Evolutionary conservation across 78 protist species (phyloP).

Genomic region (Planoprotostelium fungivorum): DNA sequence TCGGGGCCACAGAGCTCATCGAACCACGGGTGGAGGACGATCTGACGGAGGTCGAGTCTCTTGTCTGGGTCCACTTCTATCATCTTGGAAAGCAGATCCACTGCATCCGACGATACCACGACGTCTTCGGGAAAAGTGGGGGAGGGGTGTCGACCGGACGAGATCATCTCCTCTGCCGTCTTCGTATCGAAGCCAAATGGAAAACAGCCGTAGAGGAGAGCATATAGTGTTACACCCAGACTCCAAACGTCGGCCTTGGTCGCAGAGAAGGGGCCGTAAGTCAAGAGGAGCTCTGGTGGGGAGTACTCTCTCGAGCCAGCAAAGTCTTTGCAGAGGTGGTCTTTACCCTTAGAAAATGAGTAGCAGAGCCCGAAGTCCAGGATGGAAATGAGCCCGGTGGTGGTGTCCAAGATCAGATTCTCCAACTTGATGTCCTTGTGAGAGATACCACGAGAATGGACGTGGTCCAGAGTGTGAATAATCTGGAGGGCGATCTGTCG

Average conservation of each 20-base stretch:
- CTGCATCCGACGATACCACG: constrained; percentile 12
- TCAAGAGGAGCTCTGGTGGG: neutral
- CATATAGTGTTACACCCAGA: constrained; percentile 78
- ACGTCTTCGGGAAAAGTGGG: neutral
- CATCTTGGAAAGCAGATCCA: constrained; percentile 62
- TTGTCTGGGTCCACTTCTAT: constrained; percentile 69
- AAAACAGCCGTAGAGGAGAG: constrained; percentile 39
- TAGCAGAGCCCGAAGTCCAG: neutral
- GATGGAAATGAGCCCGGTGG: neutral
- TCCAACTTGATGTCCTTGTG: neutral
- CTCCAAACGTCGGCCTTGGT: constrained; percentile 79
- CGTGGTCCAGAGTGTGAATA: neutral
- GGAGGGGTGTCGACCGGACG: neutral
- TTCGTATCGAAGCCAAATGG: neutral
- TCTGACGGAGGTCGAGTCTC: constrained; percentile 63
- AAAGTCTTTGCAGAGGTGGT: neutral
- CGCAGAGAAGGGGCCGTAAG: neutral
- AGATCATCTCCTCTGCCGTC: neutral
- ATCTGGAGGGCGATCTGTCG: neutral
- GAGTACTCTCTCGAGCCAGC: neutral
- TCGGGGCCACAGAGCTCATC: no score
- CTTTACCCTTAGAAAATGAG: neutral
- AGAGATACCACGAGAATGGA: neutral
- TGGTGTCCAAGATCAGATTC: neutral
- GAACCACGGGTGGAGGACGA: constrained; percentile 76